Evolutionary conservation across 805 yeast genomes (phyloP).

Genomic region (Groenewaldozyma tartarivorans): DNA sequence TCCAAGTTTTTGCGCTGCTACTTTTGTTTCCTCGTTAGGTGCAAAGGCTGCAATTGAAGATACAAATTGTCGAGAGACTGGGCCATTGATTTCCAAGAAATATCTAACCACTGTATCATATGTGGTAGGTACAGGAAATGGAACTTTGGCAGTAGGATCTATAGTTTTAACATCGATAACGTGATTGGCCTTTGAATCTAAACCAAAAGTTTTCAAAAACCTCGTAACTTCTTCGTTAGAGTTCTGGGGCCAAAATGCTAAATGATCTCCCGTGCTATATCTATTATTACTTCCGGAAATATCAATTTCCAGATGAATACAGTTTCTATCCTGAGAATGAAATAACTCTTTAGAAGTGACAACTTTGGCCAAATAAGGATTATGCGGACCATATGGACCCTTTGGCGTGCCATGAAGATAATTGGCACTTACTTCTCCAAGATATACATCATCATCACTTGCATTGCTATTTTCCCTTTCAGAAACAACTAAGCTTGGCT

Average conservation of each 20-base stretch:
- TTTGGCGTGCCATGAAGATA: constrained; percentile 34
- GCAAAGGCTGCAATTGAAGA: constrained; percentile 71
- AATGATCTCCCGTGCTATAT: constrained; percentile 92
- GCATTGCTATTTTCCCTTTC: constrained; percentile 15
- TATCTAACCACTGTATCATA: constrained; percentile 77
- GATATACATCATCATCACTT: constrained; percentile 38
- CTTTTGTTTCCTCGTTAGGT: constrained; percentile 52
- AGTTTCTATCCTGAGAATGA: constrained; percentile 51
- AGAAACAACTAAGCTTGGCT: constrained; percentile 45
- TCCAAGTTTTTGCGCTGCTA: constrained; percentile 42
- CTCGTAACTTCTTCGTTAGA: constrained; percentile 62
- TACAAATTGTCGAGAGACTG: constrained; percentile 83
- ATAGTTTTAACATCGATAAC: constrained; percentile 58
- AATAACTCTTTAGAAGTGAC: constrained; percentile 59
- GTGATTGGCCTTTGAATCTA: constrained; percentile 40
- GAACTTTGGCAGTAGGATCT: constrained; percentile 42
- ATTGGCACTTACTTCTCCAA: constrained; percentile 74
- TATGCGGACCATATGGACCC: constrained; percentile 73
- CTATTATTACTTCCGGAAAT: constrained; percentile 62
- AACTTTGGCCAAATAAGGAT: constrained; percentile 76
- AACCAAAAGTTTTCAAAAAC: constrained; percentile 55
- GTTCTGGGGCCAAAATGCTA: constrained; percentile 92
- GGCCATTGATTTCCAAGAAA: constrained; percentile 84
- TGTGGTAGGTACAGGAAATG: constrained; percentile 58
- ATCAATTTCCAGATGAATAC: constrained; percentile 88